phyloP scores from a whole-genome alignment of 2,329 filamentous ascomycete genomes.

The Xylariaceae sp. region DNA sequence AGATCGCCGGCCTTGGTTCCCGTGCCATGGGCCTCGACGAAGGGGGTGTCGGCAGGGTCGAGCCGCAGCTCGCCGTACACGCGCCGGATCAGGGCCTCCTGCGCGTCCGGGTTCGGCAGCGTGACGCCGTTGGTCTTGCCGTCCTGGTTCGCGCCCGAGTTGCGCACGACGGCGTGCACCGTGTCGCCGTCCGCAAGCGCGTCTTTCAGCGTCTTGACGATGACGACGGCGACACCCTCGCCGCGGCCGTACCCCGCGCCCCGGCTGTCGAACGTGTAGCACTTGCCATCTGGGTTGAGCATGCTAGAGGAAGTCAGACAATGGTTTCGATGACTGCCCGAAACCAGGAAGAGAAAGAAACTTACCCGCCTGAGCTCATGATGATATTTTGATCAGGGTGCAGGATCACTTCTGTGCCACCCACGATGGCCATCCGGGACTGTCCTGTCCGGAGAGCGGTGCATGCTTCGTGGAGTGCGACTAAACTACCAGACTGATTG shows the following conservation, averaged over 20 bases:
- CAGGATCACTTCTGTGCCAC: slow-evolving; percentile 12
- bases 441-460: slow-evolving; percentile 6
- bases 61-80: slow-evolving; percentile 6
- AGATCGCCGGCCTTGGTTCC: slow-evolving; percentile 9
- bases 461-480: slow-evolving; percentile 10
- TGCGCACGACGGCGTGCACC: slow-evolving; percentile 8
- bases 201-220: slow-evolving; percentile 5
- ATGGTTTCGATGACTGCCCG: too few relatives aligned
- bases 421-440: slow-evolving; percentile 11
- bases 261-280: slow-evolving; percentile 6
- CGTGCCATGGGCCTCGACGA: slow-evolving; percentile 13
- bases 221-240: slow-evolving; percentile 6
- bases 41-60: slow-evolving; percentile 2
- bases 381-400: slow-evolving; percentile 11
- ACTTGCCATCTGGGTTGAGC: slow-evolving; percentile 3
- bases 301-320: slow-evolving; percentile 1
- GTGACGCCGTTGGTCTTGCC: slow-evolving; percentile 4
- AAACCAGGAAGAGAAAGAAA: neutral
- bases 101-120: slow-evolving; percentile 3
- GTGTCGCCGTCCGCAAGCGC: slow-evolving; percentile 8
- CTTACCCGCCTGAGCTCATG: slow-evolving; percentile 1
- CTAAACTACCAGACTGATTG: slow-evolving; percentile 5
- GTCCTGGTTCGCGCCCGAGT: slow-evolving; percentile 5
- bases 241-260: slow-evolving; percentile 5
- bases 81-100: slow-evolving; percentile 9